Evolutionary conservation across 2,329 filamentous ascomycete species (phyloP).

Genomic region (Pseudogymnoascus sp.): DNA sequence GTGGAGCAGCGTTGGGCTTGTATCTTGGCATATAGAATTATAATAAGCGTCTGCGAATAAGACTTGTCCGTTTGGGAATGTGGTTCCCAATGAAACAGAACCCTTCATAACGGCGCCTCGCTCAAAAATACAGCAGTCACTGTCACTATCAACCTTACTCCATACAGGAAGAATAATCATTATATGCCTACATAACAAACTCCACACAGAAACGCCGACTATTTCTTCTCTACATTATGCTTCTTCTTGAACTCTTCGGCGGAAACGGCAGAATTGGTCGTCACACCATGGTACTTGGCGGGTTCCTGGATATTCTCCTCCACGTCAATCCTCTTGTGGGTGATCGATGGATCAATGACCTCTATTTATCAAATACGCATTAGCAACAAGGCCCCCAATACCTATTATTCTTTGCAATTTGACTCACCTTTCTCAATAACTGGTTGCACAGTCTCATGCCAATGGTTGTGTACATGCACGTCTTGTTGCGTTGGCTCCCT

Average conservation of each 20-base stretch:
- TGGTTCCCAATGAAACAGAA: neutral
- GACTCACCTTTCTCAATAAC: conserved; percentile 12
- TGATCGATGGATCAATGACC: neutral
- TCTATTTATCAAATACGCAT: neutral
- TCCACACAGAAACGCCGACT: neutral
- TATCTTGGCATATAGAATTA: neutral
- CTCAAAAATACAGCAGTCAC: neutral
- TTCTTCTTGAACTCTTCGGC: neutral
- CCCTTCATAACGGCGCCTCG: neutral
- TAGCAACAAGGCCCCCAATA: neutral
- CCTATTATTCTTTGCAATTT: neutral
- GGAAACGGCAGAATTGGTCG: neutral
- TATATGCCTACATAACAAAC: neutral
- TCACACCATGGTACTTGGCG: neutral
- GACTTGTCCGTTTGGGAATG: neutral
- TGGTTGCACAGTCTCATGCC: conserved; percentile 6
- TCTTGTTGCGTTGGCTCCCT: neutral
- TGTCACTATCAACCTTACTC: neutral
- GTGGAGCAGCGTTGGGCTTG: neutral
- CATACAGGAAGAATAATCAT: neutral
- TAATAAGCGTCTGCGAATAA: neutral
- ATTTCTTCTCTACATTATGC: neutral
- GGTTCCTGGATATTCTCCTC: conserved; percentile 4
- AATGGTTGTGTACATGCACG: neutral
- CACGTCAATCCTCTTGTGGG: neutral